Evolutionary conservation across 2,329 filamentous ascomycete species (phyloP), one percentile per base, ranked within the genome.

Genomic region (Ascocoryne sarcoides): DNA sequence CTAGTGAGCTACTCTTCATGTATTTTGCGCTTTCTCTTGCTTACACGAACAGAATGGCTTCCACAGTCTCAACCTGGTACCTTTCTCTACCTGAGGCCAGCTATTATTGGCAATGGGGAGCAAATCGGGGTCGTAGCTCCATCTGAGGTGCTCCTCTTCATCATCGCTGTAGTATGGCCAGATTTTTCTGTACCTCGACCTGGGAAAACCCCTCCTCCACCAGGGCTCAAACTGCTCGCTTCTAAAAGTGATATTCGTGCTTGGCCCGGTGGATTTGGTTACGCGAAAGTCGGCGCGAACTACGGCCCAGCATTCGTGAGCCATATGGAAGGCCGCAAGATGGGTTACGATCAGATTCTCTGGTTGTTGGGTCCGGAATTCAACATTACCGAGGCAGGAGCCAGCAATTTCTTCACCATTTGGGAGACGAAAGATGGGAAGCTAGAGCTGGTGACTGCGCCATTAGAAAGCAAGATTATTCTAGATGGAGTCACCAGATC

Each of bases 181-280:
- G 55, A 56, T 36, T 30, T 55, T 3, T 39, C 43, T 26, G 45
- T 43, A 30, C 42, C 36, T 10, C 44, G 59, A 60, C 50, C 61
- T 76, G 61, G 52, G 60, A 17, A 43, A 4, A 19, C 23, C 4
- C 36, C 49, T 53, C 3, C 73, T 69, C 37, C 46, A 5, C 50
- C 50, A 3, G 77, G 77, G 51, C 73, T 93, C 69, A 81, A 76
- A 53, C 75, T 94, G 37, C 77, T 90, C 60, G 90, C 88, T 1
- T 85, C 76, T 28, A 76, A 79, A 44, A 79, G 88, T 52, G 85
- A 94, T 63, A 85, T 82, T 42, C 82, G 89, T 50, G 88, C 89
- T 10, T 95, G 89, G 89, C 87, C 86, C 16, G 89, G 89, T 50
- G 89, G 89, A 3, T 94, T 93, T 62, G 89, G 89, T 2, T 89